A percentile compares a stretch with the other conserved stretches of the same genome.
phyloP scores from a whole-genome alignment of 2,329 filamentous ascomycete species.

The Trichoderma guizhouense region DNA sequence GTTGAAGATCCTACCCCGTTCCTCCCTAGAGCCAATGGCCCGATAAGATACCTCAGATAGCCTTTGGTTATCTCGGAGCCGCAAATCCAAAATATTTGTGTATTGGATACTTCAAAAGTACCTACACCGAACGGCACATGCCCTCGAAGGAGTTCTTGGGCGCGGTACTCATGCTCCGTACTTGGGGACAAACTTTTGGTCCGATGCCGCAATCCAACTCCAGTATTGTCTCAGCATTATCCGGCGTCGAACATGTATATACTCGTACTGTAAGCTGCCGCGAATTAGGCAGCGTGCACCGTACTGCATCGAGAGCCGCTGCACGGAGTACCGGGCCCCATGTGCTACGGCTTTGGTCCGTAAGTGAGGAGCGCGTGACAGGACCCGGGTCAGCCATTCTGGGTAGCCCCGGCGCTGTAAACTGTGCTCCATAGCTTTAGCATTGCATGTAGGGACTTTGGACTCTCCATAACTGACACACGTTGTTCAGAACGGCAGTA shows the following conservation, averaged over 20 bases:
- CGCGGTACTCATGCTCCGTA: background rate
- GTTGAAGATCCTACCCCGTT: conserved; percentile 1
- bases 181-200: background rate
- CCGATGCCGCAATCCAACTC: conserved; percentile 16
- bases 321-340: background rate
- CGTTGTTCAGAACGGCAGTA: background rate
- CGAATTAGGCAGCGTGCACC: background rate
- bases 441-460: background rate
- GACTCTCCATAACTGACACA: background rate
- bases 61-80: conserved; percentile 6
- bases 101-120: background rate
- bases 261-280: background rate
- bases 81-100: background rate
- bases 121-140: background rate
- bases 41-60: background rate
- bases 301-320: background rate
- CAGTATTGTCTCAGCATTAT: conserved; percentile 9
- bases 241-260: background rate
- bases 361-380: conserved; percentile 8
- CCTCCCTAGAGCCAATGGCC: background rate
- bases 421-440: background rate
- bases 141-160: background rate
- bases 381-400: background rate
- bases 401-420: background rate
- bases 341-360: background rate